A percentile compares a stretch with the other conserved stretches of the same genome.
These are phyloP conservation scores for Cyclotella baltica DNA, from an alignment of 108 stramenopile species.

Conservation along the genomic window DNA sequence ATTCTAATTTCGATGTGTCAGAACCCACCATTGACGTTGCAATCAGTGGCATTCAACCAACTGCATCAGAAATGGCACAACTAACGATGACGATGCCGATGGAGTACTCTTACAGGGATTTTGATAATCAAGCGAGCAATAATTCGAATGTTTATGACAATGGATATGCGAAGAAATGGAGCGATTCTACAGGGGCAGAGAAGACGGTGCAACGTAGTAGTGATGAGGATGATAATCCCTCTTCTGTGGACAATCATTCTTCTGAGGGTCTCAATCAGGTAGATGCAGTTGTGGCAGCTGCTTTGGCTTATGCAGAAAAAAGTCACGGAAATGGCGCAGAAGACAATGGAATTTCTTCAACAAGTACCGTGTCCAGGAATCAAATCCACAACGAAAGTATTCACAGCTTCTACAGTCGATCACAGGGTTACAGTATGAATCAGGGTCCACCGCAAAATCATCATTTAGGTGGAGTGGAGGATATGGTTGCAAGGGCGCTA, in stretches of 20 bases:
- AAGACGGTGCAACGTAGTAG: conserved; percentile 12
- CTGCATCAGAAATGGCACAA: neutral
- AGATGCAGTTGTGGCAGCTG: conserved; percentile 47
- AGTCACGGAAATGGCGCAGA: conserved; percentile 35
- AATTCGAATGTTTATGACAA: neutral
- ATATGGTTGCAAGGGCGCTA: neutral
- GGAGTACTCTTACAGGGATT: neutral
- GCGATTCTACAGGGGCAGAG: conserved; percentile 2
- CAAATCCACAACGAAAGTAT: conserved; percentile 7
- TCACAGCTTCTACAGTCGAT: conserved; percentile 15
- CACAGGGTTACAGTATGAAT: neutral
- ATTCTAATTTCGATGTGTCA: conserved; percentile 17
- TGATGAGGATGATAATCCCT: conserved; percentile 22
- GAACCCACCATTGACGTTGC: conserved; percentile 40
- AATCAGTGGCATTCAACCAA: neutral
- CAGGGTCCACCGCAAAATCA: neutral
- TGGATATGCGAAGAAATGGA: conserved; percentile 4
- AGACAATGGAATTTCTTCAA: neutral
- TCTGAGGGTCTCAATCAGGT: conserved; percentile 8
- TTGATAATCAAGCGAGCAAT: neutral
- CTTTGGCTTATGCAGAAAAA: conserved; percentile 51
- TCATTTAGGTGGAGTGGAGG: conserved; percentile 1
- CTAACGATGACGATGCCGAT: neutral
- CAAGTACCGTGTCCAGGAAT: neutral
- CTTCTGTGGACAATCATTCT: neutral